phyloP scores from a whole-genome alignment of 345 rosid genomes.

The Laguncularia racemosa region DNA sequence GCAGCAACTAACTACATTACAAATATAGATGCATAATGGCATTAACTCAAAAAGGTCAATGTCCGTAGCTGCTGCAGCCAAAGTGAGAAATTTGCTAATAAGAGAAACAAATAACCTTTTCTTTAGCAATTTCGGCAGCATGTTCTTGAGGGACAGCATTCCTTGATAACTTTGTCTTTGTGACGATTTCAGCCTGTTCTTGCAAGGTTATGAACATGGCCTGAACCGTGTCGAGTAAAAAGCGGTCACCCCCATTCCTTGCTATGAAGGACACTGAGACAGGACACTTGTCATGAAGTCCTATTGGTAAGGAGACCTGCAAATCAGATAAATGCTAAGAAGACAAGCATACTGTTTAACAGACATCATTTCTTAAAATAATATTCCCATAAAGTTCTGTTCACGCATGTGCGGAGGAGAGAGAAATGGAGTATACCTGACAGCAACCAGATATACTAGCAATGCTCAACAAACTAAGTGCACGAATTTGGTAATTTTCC shows the following conservation, averaged over 20 bases:
- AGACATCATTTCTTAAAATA: not conserved
- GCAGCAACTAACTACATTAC: no score
- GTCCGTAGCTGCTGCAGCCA: not conserved
- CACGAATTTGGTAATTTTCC: constrained; percentile 55
- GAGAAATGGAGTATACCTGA: constrained; percentile 44
- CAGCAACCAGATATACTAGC: constrained; percentile 96
- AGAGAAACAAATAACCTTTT: constrained; percentile 45
- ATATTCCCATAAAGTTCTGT: not conserved
- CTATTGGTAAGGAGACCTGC: constrained; percentile 71
- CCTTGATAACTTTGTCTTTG: constrained; percentile 36
- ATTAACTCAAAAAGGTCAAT: no score
- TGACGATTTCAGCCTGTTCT: constrained; percentile 47
- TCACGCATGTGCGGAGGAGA: not conserved
- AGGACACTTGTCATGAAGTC: constrained; percentile 63
- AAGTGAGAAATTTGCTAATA: not conserved
- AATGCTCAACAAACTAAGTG: constrained; percentile 64
- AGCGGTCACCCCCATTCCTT: constrained; percentile 81
- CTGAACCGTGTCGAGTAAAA: constrained; percentile 70
- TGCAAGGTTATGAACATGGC: constrained; percentile 60
- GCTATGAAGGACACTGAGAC: constrained; percentile 77
- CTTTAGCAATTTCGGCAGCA: constrained; percentile 83
- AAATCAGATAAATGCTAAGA: constrained; percentile 11
- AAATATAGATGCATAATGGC: no score
- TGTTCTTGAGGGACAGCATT: constrained; percentile 37
- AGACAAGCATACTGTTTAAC: not conserved